Base-by-base conservation (phyloP, 2,329 filamentous ascomycete species). In the Ophiostoma angusticollis region DNA sequence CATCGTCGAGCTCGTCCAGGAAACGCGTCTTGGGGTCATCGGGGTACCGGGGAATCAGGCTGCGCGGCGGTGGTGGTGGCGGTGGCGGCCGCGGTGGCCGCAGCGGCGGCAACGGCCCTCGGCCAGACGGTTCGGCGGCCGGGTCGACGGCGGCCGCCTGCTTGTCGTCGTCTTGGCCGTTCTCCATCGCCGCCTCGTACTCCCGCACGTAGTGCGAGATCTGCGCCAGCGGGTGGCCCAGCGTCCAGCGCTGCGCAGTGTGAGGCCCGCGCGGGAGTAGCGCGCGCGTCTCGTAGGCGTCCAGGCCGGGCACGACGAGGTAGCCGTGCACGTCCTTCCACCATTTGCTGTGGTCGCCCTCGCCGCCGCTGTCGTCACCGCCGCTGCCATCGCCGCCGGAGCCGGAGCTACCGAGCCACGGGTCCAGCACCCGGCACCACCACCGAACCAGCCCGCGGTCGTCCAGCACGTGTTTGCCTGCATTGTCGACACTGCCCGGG, bases 11-110 rank as follows among this genome's bases (percentile, higher is more conserved):
- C 54, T 96, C 89, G 43, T 84, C 73, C 32, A 93, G 69, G 53
- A 87, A 96, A 5, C 91, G 74, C 1, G 86, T 78, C 56, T 98
- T 98, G 1, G 91, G 91, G 47, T 98, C 91, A 55, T 98, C 91
- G 1, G 91, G 91, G 46, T 93, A 94, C 17, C 80, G 79, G 1
- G 91, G 91, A 5, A 98, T 80, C 7, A 96, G 65, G 54, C 83
- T 93, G 43, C 87, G 72, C 1, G 83, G 81, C 5, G 86, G 84
- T 3, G n/a, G n/a, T n/a, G n/a, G n/a, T n/a, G n/a, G n/a, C n/a
- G n/a, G n/a, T n/a, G n/a, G n/a, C n/a, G n/a, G n/a, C n/a, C n/a
- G n/a, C n/a, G n/a, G n/a, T n/a, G n/a, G n/a, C n/a, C n/a, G n/a
- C n/a, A n/a, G n/a, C n/a, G n/a, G n/a, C n/a, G n/a, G n/a, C n/a